Evolutionary conservation across 495 filamentous ascomycete species (phyloP).

Genomic region (Podospora fimiseda): DNA sequence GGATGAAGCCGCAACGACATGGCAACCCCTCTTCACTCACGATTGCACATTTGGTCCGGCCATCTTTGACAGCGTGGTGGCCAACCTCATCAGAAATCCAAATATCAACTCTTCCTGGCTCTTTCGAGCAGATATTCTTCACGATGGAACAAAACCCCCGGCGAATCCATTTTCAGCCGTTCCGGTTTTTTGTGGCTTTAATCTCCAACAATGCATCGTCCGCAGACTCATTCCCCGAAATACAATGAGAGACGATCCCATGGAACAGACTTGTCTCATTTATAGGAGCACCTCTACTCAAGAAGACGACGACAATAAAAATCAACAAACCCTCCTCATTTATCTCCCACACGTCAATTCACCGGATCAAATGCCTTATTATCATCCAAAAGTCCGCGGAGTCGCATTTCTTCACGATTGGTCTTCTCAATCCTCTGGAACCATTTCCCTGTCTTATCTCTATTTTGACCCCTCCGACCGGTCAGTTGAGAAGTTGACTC

Average conservation of each 20-base stretch:
- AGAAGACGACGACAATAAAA: constrained; percentile 6
- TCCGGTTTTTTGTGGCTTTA: constrained; percentile 24
- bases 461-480: constrained; percentile 46
- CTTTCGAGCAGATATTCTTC: constrained; percentile 79
- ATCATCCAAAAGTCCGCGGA: constrained; percentile 69
- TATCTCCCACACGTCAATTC: constrained; percentile 67
- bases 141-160: constrained; percentile 33
- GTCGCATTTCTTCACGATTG: constrained; percentile 70
- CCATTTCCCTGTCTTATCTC: constrained; percentile 61
- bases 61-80: constrained; percentile 57
- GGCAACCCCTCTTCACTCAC: constrained; percentile 47
- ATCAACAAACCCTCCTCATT: constrained; percentile 53
- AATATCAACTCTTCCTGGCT: constrained; percentile 79
- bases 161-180: constrained; percentile 1
- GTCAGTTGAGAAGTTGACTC: constrained; percentile 49
- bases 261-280: constrained; percentile 77
- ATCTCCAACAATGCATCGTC: constrained; percentile 46
- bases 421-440: constrained; percentile 34
- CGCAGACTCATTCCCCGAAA: constrained; percentile 77
- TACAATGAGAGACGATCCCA: constrained; percentile 58
- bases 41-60: constrained; percentile 52
- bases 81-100: constrained; percentile 73
- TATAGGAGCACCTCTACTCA: constrained; percentile 34
- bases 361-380: constrained; percentile 66
- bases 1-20: constrained; percentile 23